Conservation (phyloP, 768 basidiomycete species). For the Termitomyces sp. region DNA sequence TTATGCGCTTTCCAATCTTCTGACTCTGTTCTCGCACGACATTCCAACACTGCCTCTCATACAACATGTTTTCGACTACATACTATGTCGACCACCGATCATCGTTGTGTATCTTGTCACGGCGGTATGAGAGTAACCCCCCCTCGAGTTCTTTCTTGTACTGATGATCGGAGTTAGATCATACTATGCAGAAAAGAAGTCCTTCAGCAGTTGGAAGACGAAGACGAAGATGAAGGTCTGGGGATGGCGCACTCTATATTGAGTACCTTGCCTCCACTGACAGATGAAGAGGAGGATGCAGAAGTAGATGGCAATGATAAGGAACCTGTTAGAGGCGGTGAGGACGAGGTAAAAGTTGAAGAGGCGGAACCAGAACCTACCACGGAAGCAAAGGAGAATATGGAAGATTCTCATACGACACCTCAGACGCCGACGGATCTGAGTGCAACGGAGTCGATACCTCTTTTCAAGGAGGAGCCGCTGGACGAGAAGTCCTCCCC, state of each 20-base stretch:
- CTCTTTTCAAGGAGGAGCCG: neutral
- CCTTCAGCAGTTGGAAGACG: slow-evolving; percentile 54
- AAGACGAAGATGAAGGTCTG: slow-evolving; percentile 57
- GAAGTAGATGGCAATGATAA: neutral
- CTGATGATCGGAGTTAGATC: slow-evolving; percentile 42
- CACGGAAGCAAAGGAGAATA: neutral
- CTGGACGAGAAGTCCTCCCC: neutral
- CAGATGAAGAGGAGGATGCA: slow-evolving; percentile 19
- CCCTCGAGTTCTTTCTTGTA: neutral
- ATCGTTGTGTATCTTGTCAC: slow-evolving; percentile 78
- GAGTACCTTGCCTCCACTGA: slow-evolving; percentile 58
- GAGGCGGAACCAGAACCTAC: neutral
- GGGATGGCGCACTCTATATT: slow-evolving; percentile 77
- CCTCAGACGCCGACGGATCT: neutral
- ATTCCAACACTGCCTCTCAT: slow-evolving; percentile 85
- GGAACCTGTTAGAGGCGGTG: too few species aligned
- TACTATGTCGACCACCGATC: slow-evolving; percentile 80
- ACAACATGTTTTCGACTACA: slow-evolving; percentile 89
- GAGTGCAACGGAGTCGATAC: neutral
- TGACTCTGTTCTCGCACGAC: slow-evolving; percentile 92
- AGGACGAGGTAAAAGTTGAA: neutral
- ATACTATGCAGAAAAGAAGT: slow-evolving; percentile 70
- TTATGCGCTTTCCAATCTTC: slow-evolving; percentile 83
- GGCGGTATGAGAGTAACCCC: slow-evolving; percentile 54
- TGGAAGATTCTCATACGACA: neutral